Evolutionary conservation across 768 basidiomycete genomes (phyloP).

Genomic region (Hygrophorus russula): DNA sequence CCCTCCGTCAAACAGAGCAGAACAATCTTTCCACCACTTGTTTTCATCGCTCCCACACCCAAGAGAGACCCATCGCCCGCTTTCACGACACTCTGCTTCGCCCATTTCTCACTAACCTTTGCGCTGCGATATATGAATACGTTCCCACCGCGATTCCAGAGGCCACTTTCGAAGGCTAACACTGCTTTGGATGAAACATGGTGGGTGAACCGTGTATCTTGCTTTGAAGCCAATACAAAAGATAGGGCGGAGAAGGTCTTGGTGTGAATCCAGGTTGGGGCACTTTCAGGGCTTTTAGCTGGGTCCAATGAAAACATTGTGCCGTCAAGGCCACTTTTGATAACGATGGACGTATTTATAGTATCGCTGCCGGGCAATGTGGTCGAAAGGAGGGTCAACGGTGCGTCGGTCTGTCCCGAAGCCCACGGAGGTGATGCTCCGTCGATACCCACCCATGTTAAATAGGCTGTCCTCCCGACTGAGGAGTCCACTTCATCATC

Average conservation of each 20-base stretch:
- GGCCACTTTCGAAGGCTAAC: constrained; percentile 78
- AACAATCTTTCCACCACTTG: constrained; percentile 21
- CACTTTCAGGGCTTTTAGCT: constrained; percentile 12
- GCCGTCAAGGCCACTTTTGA: constrained; percentile 70
- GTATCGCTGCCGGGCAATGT: constrained; percentile 46
- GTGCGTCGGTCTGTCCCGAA: constrained; percentile 13
- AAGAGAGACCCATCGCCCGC: constrained; percentile 68
- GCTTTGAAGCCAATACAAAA: constrained; percentile 91
- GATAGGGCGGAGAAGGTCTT: constrained; percentile 85
- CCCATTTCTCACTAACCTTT: constrained; percentile 40
- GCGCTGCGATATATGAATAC: constrained; percentile 74
- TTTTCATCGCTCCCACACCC: constrained; percentile 51
- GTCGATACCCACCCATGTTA: constrained; percentile 57
- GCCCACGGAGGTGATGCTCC: constrained; percentile 34
- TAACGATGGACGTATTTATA: constrained; percentile 34
- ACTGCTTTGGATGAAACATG: constrained; percentile 50
- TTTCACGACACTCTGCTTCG: constrained; percentile 74
- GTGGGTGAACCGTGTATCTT: constrained; percentile 78
- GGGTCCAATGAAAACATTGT: constrained; percentile 41
- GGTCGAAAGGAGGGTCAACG: constrained; percentile 52
- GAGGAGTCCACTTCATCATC: constrained; percentile 81
- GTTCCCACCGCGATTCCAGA: constrained; percentile 60
- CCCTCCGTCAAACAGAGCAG: constrained; percentile 71
- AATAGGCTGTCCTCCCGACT: constrained; percentile 50
- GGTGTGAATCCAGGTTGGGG: constrained; percentile 55